Evolutionary conservation across 2,329 filamentous ascomycete species (phyloP).

Genomic region (Alternaria sp.): DNA sequence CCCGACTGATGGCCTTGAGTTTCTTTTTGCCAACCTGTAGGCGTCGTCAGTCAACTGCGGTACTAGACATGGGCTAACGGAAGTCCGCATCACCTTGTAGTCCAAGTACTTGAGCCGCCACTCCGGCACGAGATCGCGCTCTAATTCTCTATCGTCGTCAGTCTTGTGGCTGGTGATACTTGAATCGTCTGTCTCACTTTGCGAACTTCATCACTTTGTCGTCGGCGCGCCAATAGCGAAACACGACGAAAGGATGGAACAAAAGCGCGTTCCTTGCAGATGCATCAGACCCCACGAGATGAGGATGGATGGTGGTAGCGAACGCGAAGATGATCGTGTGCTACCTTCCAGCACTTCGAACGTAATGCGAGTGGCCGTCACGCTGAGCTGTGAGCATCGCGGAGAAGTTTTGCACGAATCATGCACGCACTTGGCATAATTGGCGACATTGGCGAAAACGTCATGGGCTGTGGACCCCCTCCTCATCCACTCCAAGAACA

Average conservation of each 20-base stretch:
- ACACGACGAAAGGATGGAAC: neutral
- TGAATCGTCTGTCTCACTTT: constrained; percentile 58
- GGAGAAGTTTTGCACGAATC: constrained; percentile 18
- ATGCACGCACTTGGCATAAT: constrained; percentile 19
- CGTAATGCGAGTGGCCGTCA: constrained; percentile 11
- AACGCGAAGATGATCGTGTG: constrained; percentile 2
- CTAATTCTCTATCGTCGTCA: constrained; percentile 69
- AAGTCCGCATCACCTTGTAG: constrained; percentile 73
- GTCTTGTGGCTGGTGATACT: constrained; percentile 2
- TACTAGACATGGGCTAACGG: constrained; percentile 19
- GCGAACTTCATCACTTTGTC: constrained; percentile 65
- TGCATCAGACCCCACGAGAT: constrained; percentile 4
- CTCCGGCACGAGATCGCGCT: constrained; percentile 89
- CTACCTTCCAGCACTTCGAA: neutral
- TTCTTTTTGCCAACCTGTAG: constrained; percentile 81
- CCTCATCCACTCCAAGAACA: neutral
- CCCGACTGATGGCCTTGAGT: constrained; percentile 80
- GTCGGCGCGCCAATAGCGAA: constrained; percentile 22
- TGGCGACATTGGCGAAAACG: constrained; percentile 17
- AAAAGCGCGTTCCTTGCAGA: constrained; percentile 3
- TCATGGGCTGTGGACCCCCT: constrained; percentile 12
- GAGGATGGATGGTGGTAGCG: neutral
- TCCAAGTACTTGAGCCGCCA: constrained; percentile 94
- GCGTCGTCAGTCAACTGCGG: constrained; percentile 16
- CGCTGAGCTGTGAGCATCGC: neutral